Evolutionary conservation across 108 stramenopile genomes (phyloP), one percentile per base, ranked within the genome.

Genomic region (Cafeteria roenbergensis): DNA sequence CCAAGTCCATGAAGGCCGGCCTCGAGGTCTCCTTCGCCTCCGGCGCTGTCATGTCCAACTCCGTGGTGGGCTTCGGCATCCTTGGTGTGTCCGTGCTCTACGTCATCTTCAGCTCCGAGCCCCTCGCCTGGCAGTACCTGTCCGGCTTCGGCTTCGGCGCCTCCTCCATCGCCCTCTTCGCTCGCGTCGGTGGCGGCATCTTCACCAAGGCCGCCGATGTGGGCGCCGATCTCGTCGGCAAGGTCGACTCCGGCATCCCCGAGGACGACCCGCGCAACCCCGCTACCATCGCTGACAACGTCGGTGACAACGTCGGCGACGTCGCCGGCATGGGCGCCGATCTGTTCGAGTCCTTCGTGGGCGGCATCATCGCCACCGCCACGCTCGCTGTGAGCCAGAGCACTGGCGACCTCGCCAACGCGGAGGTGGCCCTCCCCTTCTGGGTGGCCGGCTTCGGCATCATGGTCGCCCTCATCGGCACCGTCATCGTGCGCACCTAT

Each of bases 151-250:
- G 93, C 42, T 80, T 97, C 29, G 95, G 95, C 54, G 95, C 90
- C 67, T 89, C 88, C 62, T 89, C 86, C 63, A 93, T 97, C 86
- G 95, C 95, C 72, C 92, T 97, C 91, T 97, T 97, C 73, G 95
- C 92, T 48, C 95, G 95, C 80, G 95, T 97, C 48, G 95, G 93
- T 28, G 95, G 95, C 37, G 95, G 95, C 67, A 94, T 97, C 79
- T 97, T 93, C 83, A 97, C 95, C 78, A 94, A 94, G 87, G 95
- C 95, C 54, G 95, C 95, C 55, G 95, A 97, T 80, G 95, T 97
- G 9, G 95, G 95, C 28, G 95, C 95, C 35, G 95, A 97, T 80
- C 84, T 97, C 37, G 95, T 97, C 34, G 95, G 95, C 72, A 97
- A 97, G 84, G 95, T 97, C 63, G 92, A 93, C 37, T 88, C 92